Percentiles rank a stretch among this genome's conserved stretches.
Evolutionary conservation across 345 rosid species (phyloP).

Genomic region (Ceriops decandra): DNA sequence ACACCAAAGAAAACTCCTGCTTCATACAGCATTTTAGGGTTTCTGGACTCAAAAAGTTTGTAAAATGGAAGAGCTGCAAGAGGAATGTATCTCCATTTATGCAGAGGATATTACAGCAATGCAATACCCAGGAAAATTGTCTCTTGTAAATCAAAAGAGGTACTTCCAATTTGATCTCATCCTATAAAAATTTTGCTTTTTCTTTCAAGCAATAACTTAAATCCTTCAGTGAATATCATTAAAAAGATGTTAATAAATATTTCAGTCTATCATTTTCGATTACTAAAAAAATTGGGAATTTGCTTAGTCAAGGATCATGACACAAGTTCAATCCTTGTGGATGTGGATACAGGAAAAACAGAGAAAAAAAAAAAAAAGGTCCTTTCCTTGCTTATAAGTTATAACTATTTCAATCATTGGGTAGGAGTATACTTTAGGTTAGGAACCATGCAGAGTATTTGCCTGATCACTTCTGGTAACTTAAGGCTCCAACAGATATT

Average conservation of each 20-base stretch:
- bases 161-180: not conserved
- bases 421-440: not conserved
- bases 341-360: not conserved
- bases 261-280: not conserved
- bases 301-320: not conserved
- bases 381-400: not conserved
- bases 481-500: no score
- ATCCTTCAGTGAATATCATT: not conserved
- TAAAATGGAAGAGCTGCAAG: no score
- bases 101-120: no score
- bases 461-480: no score
- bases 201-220: not conserved
- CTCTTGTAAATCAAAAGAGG: not conserved
- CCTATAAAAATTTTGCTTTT: not conserved
- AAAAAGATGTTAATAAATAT: not conserved
- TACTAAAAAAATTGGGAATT: not conserved
- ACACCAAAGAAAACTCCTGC: not conserved
- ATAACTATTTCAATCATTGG: not conserved
- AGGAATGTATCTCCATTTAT: no score
- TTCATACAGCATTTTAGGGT: no score
- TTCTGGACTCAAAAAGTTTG: no score
- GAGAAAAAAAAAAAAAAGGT: not conserved
- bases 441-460: no score
- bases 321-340: not conserved
- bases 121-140: no score